Percentiles rank a stretch among this genome's conserved stretches.
Conservation (phyloP, 192 early-diverging fungal species). For the Funneliformis mosseae region DNA sequence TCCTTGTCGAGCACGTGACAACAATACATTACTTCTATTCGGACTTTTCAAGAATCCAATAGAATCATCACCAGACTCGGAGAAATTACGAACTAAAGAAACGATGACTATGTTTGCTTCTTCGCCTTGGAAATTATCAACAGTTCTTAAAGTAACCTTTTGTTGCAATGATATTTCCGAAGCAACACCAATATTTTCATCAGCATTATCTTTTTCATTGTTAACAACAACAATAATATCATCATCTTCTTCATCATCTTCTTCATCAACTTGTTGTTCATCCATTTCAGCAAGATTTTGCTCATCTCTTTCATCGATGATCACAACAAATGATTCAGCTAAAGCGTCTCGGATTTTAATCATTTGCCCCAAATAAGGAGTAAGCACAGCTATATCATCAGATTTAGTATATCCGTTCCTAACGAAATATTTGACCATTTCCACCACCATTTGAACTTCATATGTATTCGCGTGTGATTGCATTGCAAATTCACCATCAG, state of each 20-base stretch:
- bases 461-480: conserved; percentile 52
- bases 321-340: conserved; percentile 32
- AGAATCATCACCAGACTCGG: conserved; percentile 9
- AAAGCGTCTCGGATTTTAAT: conserved; percentile 45
- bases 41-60: conserved; percentile 59
- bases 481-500: conserved; percentile 39
- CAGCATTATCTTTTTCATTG: neutral
- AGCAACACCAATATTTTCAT: neutral
- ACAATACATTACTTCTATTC: conserved; percentile 59
- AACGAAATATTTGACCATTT: too few species aligned
- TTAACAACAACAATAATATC: neutral
- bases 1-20: conserved; percentile 61
- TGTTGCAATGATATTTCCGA: neutral
- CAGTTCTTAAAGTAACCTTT: conserved; percentile 43
- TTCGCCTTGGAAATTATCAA: conserved; percentile 49
- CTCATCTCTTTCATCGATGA: conserved; percentile 46
- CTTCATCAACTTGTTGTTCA: neutral
- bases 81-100: too few species aligned
- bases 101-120: too few species aligned
- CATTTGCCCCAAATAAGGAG: conserved; percentile 56
- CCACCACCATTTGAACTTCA: conserved; percentile 56
- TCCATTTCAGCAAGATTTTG: conserved; percentile 37
- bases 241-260: neutral
- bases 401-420: too few species aligned
- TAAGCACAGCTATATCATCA: conserved; percentile 2